Base-by-base conservation (phyloP, 2,329 filamentous ascomycete species). In the Fusarium sp. region DNA sequence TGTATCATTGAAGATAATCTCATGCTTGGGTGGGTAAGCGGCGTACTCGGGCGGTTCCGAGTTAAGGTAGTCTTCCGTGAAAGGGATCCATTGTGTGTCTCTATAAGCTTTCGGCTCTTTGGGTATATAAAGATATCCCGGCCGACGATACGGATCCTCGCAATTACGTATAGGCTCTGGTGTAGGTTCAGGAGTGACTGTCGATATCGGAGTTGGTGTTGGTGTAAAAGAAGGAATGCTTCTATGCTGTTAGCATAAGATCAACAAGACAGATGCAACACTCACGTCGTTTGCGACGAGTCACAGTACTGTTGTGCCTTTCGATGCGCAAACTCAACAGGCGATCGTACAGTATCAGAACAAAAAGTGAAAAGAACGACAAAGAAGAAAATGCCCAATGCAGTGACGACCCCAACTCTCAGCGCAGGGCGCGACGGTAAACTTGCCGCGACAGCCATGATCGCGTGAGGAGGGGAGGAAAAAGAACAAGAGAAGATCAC, bases 1-100 rank as follows among this genome's bases (percentile, higher is more conserved):
- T 0, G 90, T 92, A 28, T 92, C 92, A 75, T 94, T 94, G 12
- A 91, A 92, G 81, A 94, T 93, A 24, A 94, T 90, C 2, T 89
- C 82, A 7, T 71, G 58, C 9, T 51, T 54, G 0, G 75, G 68
- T 33, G 84, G 81, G 7, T 83, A 70, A 13, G 81, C 75, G 10
- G 92, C 79, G 3, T 84, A 77, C 9, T 84, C 76, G 0, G 87
- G 88, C 0, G 83, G 80, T 4, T 85, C 79, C 8, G 92, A 90
- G 68, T 94, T 92, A 1, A 89, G 86, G 71, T 93, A 95, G 5
- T 65, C 69, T 13, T 70, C 47, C 1, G 66, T 70, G 55, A 70
- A 75, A 2, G 73, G 69, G 6, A 75, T 75, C 61, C 66, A 75
- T 48, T 44, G 59, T 12, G 88, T 86, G 44, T 86, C 85, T 14